phyloP scores from a whole-genome alignment of 169 alveolate genomes.

The Plasmodium inui region DNA sequence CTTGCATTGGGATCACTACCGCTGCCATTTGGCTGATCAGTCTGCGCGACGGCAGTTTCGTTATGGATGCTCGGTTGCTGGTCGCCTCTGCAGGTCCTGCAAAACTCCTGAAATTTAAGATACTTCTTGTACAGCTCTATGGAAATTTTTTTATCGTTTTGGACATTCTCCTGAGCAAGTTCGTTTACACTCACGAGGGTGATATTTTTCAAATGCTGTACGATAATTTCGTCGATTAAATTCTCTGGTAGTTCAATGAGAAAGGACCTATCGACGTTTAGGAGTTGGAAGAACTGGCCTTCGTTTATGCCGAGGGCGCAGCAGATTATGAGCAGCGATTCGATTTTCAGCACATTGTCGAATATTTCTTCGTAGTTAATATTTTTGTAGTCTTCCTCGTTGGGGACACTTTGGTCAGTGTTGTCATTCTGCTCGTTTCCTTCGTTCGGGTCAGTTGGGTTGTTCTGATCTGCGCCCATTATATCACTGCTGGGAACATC shows the following conservation, averaged over 20 bases:
- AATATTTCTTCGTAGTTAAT: slow-evolving; percentile 69
- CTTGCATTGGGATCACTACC: background rate
- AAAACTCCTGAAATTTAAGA: slow-evolving; percentile 47
- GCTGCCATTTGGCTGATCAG: background rate
- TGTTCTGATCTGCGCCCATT: background rate
- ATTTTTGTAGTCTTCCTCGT: slow-evolving; percentile 54
- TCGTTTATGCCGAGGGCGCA: slow-evolving; percentile 71
- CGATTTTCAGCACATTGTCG: slow-evolving; percentile 51
- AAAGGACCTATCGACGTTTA: slow-evolving; percentile 72
- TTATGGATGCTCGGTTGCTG: background rate
- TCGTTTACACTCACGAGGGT: slow-evolving; percentile 28
- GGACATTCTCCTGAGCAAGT: slow-evolving; percentile 41
- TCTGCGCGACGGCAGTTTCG: background rate
- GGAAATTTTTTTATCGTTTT: slow-evolving; percentile 26
- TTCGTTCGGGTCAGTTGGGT: background rate
- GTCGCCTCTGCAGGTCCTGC: background rate
- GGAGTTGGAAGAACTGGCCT: slow-evolving; percentile 40
- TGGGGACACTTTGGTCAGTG: background rate
- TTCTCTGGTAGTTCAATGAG: slow-evolving; percentile 53
- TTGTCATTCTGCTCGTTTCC: background rate
- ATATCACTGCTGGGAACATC: background rate
- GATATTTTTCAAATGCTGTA: slow-evolving; percentile 66
- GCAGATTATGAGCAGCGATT: slow-evolving; percentile 70
- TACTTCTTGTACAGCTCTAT: slow-evolving; percentile 52
- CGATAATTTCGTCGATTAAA: slow-evolving; percentile 63